Evolutionary conservation across 371 early-diverging fungal genomes (phyloP).

Genomic region (Rhizopus stolonifer): DNA sequence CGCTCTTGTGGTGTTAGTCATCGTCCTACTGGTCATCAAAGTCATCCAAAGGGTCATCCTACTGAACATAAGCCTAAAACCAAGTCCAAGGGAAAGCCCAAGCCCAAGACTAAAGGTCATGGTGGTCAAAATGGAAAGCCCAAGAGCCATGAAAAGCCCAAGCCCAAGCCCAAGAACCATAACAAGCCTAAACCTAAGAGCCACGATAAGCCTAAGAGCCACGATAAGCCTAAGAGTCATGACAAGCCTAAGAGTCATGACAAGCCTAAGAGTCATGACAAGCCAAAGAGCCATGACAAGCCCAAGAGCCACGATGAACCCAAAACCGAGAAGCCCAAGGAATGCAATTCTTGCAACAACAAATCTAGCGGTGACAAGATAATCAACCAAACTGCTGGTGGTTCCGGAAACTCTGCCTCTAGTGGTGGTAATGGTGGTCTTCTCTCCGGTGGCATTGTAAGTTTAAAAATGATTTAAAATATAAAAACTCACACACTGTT

Average conservation of each 20-base stretch:
- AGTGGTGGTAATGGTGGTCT: not conserved
- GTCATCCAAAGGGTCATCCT: not conserved
- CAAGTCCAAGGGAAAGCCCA: not conserved
- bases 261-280: too few species aligned
- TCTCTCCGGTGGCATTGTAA: conserved; percentile 5
- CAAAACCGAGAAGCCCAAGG: not conserved
- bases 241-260: not conserved
- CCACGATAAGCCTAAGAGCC: not conserved
- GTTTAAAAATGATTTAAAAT: not conserved
- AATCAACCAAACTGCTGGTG: conserved; percentile 9
- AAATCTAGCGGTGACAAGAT: conserved; percentile 5
- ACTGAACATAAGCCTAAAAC: not conserved
- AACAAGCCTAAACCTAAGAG: not conserved
- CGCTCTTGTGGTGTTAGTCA: not conserved
- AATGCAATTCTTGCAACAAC: not conserved
- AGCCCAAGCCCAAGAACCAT: not conserved
- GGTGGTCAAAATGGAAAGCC: not conserved
- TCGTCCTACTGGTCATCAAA: not conserved
- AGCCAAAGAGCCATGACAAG: not conserved
- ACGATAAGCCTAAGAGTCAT: not conserved
- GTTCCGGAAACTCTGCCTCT: conserved; percentile 1
- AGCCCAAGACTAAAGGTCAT: not conserved
- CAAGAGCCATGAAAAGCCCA: not conserved
- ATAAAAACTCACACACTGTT: not conserved
- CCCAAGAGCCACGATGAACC: not conserved